A percentile compares a stretch with the other conserved stretches of the same genome.
Conservation (phyloP, 2,329 filamentous ascomycete species). For the Ophiosphaerella korrae region DNA sequence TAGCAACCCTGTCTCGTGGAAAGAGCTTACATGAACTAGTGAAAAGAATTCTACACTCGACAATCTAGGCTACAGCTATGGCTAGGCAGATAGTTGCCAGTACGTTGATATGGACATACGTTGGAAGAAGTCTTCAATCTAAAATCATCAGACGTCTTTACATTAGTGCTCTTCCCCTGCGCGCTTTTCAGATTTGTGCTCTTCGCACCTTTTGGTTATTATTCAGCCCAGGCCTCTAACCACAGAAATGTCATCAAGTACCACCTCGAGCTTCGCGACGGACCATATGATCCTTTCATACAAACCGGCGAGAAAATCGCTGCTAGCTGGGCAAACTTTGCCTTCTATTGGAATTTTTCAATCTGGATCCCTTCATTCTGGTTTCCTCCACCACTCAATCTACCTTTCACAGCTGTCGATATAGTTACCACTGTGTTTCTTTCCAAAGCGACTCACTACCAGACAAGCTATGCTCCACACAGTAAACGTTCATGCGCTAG, state of each 20-base stretch:
- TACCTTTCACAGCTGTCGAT: conserved; percentile 15
- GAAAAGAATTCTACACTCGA: no score
- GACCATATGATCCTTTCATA: conserved; percentile 14
- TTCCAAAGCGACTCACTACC: conserved; percentile 5
- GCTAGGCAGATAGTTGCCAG: not conserved
- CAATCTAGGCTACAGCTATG: not conserved
- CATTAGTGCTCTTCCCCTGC: not conserved
- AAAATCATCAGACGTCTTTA: not conserved
- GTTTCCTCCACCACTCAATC: conserved; percentile 11
- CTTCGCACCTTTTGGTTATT: conserved; percentile 6
- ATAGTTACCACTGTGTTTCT: conserved; percentile 8
- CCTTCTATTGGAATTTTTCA: conserved; percentile 8
- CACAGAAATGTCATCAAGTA: conserved; percentile 12
- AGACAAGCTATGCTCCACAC: conserved; percentile 13
- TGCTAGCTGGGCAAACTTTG: conserved; percentile 7
- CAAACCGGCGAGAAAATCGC: conserved; percentile 12
- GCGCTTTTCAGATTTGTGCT: conserved; percentile 9
- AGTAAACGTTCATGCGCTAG: conserved; percentile 2
- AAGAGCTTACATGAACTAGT: no score
- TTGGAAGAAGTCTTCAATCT: not conserved
- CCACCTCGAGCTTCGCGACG: conserved; percentile 15
- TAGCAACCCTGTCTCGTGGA: no score
- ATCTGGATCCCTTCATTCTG: conserved; percentile 3
- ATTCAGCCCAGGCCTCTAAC: not conserved
- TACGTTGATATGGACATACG: not conserved